phyloP scores from a whole-genome alignment of 345 rosid genomes.

The Hirschfeldia incana region DNA sequence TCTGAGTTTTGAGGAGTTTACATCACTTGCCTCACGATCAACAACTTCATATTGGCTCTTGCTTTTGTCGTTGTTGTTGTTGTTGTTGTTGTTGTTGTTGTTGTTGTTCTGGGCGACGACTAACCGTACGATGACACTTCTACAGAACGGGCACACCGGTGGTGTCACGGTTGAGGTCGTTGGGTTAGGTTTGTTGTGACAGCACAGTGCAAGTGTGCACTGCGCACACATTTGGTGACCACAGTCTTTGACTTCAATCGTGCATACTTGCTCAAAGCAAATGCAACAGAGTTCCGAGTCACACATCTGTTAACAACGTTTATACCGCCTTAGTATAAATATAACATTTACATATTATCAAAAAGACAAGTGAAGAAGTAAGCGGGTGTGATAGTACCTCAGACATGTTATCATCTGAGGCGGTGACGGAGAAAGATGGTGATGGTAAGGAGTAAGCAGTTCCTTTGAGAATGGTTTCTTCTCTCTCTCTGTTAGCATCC shows the following conservation, averaged over 20 bases:
- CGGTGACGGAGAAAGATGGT: slow-evolving; percentile 63
- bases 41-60: slow-evolving; percentile 43
- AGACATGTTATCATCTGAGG: slow-evolving; percentile 67
- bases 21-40: slow-evolving; percentile 54
- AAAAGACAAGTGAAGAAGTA: neutral
- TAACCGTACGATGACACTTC: slow-evolving; percentile 69
- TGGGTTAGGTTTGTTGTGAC: slow-evolving; percentile 98
- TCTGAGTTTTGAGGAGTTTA: slow-evolving; percentile 62
- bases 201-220: slow-evolving; percentile 93
- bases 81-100: slow-evolving; percentile 44
- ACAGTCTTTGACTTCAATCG: slow-evolving; percentile 86
- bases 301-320: slow-evolving; percentile 54
- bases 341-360: neutral
- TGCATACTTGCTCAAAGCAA: slow-evolving; percentile 95
- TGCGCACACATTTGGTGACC: slow-evolving; percentile 99
- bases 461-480: slow-evolving; percentile 78
- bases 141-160: slow-evolving; percentile 96
- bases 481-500: slow-evolving; percentile 88
- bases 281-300: slow-evolving; percentile 88
- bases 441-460: slow-evolving; percentile 58
- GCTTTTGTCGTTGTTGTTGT: slow-evolving; percentile 44
- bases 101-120: slow-evolving; percentile 60
- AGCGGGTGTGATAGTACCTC: slow-evolving; percentile 55
- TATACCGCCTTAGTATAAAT: neutral
- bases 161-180: slow-evolving; percentile 60